Conservation (phyloP, 2,329 filamentous ascomycete species). For the Penicillium sp. region DNA sequence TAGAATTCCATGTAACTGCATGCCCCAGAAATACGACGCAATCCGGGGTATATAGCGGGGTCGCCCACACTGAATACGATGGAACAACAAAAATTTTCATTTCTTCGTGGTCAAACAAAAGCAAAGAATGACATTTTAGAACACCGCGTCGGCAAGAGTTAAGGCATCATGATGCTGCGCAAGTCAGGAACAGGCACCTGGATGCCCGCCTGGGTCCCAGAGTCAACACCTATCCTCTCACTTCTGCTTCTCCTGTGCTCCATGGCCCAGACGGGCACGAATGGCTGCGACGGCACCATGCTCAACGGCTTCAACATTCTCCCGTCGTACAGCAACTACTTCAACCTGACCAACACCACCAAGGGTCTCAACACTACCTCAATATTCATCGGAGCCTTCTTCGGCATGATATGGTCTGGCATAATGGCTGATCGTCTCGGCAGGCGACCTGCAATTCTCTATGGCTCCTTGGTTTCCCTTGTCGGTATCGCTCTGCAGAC, state of each 20-base stretch:
- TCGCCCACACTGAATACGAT: neutral
- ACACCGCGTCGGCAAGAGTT: neutral
- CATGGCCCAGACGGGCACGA: constrained; percentile 39
- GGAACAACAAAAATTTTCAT: neutral
- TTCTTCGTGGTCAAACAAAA: neutral
- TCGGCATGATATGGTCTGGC: neutral
- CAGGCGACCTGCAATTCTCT: neutral
- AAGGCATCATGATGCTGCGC: constrained; percentile 27
- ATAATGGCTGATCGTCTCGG: neutral
- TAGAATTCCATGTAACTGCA: neutral
- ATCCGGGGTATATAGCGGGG: neutral
- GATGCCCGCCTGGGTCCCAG: constrained; percentile 46
- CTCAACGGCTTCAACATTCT: constrained; percentile 57
- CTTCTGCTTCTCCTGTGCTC: constrained; percentile 44
- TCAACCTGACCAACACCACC: constrained; percentile 50
- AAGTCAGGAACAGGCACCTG: constrained; percentile 42
- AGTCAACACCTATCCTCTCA: constrained; percentile 30
- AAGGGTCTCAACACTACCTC: constrained; percentile 54
- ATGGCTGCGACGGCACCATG: constrained; percentile 47
- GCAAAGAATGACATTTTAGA: neutral
- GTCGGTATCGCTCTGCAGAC: neutral
- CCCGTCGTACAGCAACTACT: constrained; percentile 54
- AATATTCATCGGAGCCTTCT: constrained; percentile 14
- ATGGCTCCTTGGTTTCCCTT: neutral
- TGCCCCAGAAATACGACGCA: neutral